Percentiles rank a stretch among this genome's conserved stretches.
Conservation (phyloP, 139 green algal species). For the Coelastrella sp. region DNA sequence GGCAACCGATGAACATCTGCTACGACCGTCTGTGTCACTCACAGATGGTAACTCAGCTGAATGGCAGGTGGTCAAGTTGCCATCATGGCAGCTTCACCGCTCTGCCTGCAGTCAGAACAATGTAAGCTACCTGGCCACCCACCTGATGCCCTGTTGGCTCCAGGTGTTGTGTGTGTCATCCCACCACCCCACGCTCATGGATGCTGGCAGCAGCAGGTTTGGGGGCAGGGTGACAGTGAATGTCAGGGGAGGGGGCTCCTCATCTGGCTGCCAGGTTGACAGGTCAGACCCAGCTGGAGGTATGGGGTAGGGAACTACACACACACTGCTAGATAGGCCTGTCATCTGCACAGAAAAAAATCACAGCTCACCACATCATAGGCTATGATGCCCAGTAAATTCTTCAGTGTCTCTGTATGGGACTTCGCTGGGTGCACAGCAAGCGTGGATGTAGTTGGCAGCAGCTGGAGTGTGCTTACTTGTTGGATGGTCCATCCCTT, state of each 20-base stretch:
- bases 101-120: neutral
- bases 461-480: conserved; percentile 29
- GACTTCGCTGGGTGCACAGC: neutral
- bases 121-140: neutral
- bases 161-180: conserved; percentile 59
- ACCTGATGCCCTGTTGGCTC: conserved; percentile 69
- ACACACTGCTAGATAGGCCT: conserved; percentile 47
- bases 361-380: neutral
- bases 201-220: conserved; percentile 49
- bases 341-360: conserved; percentile 53
- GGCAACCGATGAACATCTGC: too few relatives aligned
- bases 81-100: neutral
- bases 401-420: neutral
- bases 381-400: neutral
- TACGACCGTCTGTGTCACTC: too few relatives aligned
- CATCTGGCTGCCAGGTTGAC: conserved; percentile 60
- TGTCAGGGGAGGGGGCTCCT: conserved; percentile 72
- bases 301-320: conserved; percentile 79
- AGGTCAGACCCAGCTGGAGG: conserved; percentile 76
- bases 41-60: too few relatives aligned
- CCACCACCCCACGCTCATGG: conserved; percentile 70
- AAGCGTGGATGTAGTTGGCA: neutral
- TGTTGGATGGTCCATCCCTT: conserved; percentile 58
- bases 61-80: neutral
- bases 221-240: conserved; percentile 60